These are phyloP conservation scores for Claviceps capensis DNA, from an alignment of 2,329 filamentous ascomycete genomes.

Conservation along the genomic window DNA sequence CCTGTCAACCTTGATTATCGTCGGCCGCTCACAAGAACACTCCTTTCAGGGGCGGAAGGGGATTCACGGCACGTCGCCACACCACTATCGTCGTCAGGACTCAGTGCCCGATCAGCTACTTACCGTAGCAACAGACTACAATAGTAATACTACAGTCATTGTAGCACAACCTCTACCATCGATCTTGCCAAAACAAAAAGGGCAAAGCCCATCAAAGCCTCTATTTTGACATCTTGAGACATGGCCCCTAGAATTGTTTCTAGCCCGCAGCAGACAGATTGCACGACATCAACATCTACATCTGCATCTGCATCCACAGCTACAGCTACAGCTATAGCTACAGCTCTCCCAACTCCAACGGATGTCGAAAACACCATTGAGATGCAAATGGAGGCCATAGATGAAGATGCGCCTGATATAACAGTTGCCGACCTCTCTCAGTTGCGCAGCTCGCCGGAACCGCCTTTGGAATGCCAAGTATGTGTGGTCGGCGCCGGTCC, in stretches of 20 bases:
- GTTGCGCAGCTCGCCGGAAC: slow-evolving; percentile 33
- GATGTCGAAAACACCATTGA: slow-evolving; percentile 7
- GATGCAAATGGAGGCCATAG: slow-evolving; percentile 9
- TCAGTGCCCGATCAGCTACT: neutral
- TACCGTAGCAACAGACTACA: neutral
- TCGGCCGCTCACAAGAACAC: neutral
- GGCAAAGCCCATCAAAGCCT: neutral
- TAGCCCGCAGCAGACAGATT: neutral
- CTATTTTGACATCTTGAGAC: neutral
- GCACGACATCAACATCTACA: neutral
- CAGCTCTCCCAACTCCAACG: slow-evolving; percentile 1
- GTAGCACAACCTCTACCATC: neutral
- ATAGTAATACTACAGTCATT: neutral
- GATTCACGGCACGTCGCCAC: neutral
- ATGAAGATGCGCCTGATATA: slow-evolving; percentile 17
- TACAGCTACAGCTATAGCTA: neutral
- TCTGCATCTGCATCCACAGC: neutral
- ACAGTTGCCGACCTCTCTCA: slow-evolving; percentile 32
- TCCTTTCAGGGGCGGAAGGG: neutral
- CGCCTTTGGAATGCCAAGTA: slow-evolving; percentile 31
- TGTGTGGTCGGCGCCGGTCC: slow-evolving; percentile 43
- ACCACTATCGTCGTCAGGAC: neutral
- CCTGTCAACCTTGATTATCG: neutral
- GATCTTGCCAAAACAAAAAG: neutral
- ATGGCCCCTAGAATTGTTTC: slow-evolving; percentile 6